phyloP scores from a whole-genome alignment of 1,284 basidiomycete genomes.

The Omphalotus olearius region DNA sequence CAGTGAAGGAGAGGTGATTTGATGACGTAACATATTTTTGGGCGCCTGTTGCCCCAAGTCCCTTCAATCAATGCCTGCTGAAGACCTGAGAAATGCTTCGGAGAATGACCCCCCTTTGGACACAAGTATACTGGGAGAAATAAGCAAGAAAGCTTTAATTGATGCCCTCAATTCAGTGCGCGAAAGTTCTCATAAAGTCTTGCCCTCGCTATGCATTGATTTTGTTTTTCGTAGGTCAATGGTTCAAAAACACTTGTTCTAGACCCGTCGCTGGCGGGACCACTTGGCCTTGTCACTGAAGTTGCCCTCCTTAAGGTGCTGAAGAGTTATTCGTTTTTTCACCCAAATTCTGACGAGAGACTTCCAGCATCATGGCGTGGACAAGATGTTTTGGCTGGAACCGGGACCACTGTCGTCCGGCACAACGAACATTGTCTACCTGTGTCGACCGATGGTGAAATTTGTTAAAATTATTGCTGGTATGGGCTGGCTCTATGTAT shows the following conservation, averaged over 20 bases:
- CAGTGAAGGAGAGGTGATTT: not conserved
- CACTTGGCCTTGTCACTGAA: conserved; percentile 90
- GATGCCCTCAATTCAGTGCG: conserved; percentile 78
- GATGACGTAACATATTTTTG: not conserved
- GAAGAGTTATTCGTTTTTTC: conserved; percentile 4
- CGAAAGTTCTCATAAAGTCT: not conserved
- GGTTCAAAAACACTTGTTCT: conserved; percentile 95
- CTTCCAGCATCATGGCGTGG: conserved; percentile 90
- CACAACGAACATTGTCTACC: conserved; percentile 90
- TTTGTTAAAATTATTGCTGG: conserved; percentile 90
- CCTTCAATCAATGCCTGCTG: conserved; percentile 22
- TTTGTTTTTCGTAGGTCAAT: conserved; percentile 59
- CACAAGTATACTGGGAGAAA: conserved; percentile 67
- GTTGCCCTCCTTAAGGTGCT: conserved; percentile 86
- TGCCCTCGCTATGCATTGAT: not conserved
- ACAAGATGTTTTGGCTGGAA: conserved; percentile 99
- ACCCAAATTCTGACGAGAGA: conserved; percentile 5
- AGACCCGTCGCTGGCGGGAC: conserved; percentile 85
- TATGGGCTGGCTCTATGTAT: conserved; percentile 33
- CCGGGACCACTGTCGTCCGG: conserved; percentile 77
- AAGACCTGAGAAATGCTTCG: conserved; percentile 23
- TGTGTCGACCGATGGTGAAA: conserved; percentile 85
- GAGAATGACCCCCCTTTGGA: conserved; percentile 50
- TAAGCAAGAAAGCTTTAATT: conserved; percentile 72
- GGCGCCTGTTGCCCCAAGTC: not conserved